Conservation (phyloP, 768 basidiomycete species). For the Lactarius quietus region DNA sequence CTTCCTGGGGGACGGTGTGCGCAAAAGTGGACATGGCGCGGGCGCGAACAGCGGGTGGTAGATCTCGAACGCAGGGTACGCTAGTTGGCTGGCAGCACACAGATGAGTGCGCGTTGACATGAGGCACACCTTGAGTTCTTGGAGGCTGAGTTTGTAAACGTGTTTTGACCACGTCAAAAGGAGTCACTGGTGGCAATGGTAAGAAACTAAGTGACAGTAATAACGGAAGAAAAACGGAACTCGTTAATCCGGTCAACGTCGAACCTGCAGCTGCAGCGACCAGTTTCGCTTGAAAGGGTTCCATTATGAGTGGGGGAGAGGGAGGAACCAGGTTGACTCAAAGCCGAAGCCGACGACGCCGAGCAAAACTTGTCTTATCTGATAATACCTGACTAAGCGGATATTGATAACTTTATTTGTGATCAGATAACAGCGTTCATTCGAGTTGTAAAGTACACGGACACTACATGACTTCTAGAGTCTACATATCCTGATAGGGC, state of each 20-base stretch:
- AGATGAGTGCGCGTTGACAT: conserved; percentile 52
- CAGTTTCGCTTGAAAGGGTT: conserved; percentile 74
- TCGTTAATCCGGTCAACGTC: conserved; percentile 77
- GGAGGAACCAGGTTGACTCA: neutral
- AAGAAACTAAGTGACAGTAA: neutral
- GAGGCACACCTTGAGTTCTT: conserved; percentile 37
- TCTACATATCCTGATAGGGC: conserved; percentile 42
- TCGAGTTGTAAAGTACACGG: too few species aligned
- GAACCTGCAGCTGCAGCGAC: conserved; percentile 78
- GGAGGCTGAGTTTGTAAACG: conserved; percentile 90
- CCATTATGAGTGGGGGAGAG: conserved; percentile 46
- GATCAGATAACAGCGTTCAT: too few species aligned
- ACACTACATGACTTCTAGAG: neutral
- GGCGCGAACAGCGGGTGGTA: conserved; percentile 49
- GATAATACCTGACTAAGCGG: too few species aligned
- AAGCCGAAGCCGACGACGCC: too few species aligned
- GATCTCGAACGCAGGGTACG: conserved; percentile 27
- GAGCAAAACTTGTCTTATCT: neutral
- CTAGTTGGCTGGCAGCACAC: conserved; percentile 66
- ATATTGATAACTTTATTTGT: too few species aligned
- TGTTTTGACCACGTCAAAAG: conserved; percentile 98
- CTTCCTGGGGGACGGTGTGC: conserved; percentile 53
- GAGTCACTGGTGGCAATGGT: conserved; percentile 70
- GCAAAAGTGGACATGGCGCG: conserved; percentile 74
- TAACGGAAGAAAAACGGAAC: conserved; percentile 39